phyloP scores from a whole-genome alignment of 768 basidiomycete species.

The Phlebiopsis flavidoalba region DNA sequence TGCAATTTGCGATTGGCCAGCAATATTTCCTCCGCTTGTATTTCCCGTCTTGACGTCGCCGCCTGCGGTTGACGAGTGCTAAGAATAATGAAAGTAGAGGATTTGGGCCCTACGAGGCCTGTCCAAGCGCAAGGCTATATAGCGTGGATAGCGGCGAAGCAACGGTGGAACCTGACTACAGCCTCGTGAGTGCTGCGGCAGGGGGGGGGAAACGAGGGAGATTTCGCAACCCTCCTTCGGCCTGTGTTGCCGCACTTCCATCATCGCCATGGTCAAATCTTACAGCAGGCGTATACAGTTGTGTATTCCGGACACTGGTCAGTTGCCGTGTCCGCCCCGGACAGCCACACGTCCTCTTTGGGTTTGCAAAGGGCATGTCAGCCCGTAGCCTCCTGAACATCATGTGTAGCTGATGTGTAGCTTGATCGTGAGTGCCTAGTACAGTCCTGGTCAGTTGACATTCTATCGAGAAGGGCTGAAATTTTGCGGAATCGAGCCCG shows the following conservation, averaged over 20 bases:
- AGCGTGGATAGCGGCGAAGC: neutral
- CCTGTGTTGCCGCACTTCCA: neutral
- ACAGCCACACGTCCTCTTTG: neutral
- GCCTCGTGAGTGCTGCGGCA: neutral
- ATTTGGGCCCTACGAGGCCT: no score
- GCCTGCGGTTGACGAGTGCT: no score
- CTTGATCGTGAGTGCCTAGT: neutral
- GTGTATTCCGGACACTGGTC: neutral
- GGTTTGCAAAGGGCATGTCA: neutral
- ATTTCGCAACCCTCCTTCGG: neutral
- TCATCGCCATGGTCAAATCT: neutral
- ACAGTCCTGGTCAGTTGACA: neutral
- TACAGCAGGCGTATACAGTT: neutral
- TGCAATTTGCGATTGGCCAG: neutral
- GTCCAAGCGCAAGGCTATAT: neutral
- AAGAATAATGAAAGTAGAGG: no score
- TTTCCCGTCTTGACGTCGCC: no score
- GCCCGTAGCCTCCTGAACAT: neutral
- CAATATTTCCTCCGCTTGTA: neutral
- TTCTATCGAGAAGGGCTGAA: neutral
- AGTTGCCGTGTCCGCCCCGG: neutral
- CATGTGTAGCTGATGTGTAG: neutral
- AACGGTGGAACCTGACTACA: neutral
- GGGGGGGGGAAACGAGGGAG: neutral
- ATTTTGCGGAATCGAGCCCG: no score